A percentile compares a stretch with the other conserved stretches of the same genome.
Conservation (phyloP, 805 yeast genomes). For the Myxozyma vanderwaltii region DNA sequence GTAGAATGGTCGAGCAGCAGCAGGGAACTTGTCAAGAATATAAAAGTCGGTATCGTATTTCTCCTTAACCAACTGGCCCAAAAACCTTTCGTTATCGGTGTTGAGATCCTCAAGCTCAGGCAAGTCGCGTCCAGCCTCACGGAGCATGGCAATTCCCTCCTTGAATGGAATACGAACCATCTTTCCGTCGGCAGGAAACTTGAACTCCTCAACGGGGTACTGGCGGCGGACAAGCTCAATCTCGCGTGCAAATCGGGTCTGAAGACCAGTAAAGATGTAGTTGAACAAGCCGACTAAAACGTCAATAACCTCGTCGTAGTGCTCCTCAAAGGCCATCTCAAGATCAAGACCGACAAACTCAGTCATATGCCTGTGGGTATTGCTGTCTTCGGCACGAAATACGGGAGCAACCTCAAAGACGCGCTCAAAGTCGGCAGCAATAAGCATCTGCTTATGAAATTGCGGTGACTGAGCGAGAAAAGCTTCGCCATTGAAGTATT, state of each 20-base stretch:
- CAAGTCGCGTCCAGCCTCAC: conserved; percentile 78
- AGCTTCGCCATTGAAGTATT: conserved; percentile 90
- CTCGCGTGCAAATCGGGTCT: conserved; percentile 75
- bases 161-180: conserved; percentile 87
- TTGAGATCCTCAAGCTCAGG: conserved; percentile 37
- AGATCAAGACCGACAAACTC: conserved; percentile 96
- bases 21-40: conserved; percentile 97
- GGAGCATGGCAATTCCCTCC: conserved; percentile 85
- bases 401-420: conserved; percentile 98
- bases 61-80: conserved; percentile 89
- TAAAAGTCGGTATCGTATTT: conserved; percentile 97
- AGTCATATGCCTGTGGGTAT: conserved; percentile 99
- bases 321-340: conserved; percentile 98
- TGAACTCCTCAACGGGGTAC: conserved; percentile 96
- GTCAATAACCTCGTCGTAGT: conserved; percentile 86
- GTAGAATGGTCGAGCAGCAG: conserved; percentile 95
- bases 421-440: conserved; percentile 95
- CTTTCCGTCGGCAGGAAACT: conserved; percentile 89
- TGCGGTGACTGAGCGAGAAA: conserved; percentile 98
- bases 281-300: conserved; percentile 71
- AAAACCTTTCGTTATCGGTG: conserved; percentile 91
- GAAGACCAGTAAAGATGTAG: conserved; percentile 83
- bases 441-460: conserved; percentile 94
- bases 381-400: conserved; percentile 98
- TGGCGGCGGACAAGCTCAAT: conserved; percentile 89